Evolutionary conservation across 345 rosid genomes (phyloP), one percentile per base, ranked within the genome.

Genomic region (Euphorbia tirucalli): DNA sequence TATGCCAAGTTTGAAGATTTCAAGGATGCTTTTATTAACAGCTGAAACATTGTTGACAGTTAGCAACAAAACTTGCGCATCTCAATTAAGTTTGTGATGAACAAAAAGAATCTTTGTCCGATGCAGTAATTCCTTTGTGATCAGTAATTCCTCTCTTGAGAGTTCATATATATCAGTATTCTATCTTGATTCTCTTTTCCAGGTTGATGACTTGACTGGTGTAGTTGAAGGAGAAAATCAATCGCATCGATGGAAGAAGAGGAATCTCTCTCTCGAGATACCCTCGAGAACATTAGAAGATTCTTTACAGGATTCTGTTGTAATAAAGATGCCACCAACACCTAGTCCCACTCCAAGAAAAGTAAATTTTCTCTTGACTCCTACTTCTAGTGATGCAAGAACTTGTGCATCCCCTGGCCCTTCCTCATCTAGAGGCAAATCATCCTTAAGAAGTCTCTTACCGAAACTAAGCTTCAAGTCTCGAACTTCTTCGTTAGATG

Each of bases 261-360:
- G 73, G 31, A 89, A 90, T 74, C 93, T 94, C 69, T 80, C 88
- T 76, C 83, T 94, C 11, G 92, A 89, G 75, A 92, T 94, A 75
- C 98, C 98, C 2, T 76, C 90, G 0, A 86, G 93, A 79, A 68
- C 81, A 62, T 14, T 81, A 50, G 87, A 75, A 52, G 81, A 73
- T 31, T 74, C 90, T 30, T 73, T 73, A 41, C 85, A 69, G 72
- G 96, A 89, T 39, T 80, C 86, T 3, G 83, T 79, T 52, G 61
- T 73, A 11, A 79, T 90, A 69, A 90, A 84, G 81, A 89, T 92
- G 87, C 91, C 93, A 0, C 86, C 86, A 44, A 82, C 95, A 11
- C 91, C 93, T 54, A 89, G 90, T 85, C 85, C 85, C 70, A 92
- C 93, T 71, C 96, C 96, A 1, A 89, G 78, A 80, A 90, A 84